A percentile compares a stretch with the other conserved stretches of the same genome.
These are phyloP conservation scores for Solanum virginianum DNA, from an alignment of 257 asterid species.

Conservation along the genomic window DNA sequence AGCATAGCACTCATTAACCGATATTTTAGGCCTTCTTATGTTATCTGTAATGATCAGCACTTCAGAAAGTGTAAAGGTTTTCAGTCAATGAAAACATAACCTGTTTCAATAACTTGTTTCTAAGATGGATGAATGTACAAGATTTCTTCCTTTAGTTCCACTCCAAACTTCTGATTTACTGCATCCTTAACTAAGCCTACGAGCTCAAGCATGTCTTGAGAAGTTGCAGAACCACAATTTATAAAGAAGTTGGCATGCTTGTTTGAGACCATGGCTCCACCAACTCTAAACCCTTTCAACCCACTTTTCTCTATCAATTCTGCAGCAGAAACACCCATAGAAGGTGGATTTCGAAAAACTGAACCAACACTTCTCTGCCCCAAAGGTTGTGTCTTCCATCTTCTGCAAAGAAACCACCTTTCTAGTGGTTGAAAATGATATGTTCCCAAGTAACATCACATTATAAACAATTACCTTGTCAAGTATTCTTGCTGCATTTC, in stretches of 20 bases:
- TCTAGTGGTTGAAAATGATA: neutral
- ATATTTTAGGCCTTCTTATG: neutral
- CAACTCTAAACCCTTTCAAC: slow-evolving; percentile 24
- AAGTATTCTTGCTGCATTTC: slow-evolving; percentile 21
- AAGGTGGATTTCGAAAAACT: slow-evolving; percentile 25
- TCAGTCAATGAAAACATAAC: neutral
- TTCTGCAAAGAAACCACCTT: slow-evolving; percentile 12
- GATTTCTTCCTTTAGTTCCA: slow-evolving; percentile 32
- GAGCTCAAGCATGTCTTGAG: slow-evolving; percentile 24
- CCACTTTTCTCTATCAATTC: slow-evolving; percentile 25
- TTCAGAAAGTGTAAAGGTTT: neutral
- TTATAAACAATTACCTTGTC: slow-evolving; percentile 14
- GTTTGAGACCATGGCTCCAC: slow-evolving; percentile 35
- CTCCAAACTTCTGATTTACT: slow-evolving; percentile 19
- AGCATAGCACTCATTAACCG: slow-evolving; percentile 10
- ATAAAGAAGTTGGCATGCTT: slow-evolving; percentile 43
- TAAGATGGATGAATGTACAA: slow-evolving; percentile 11
- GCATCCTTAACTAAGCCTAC: slow-evolving; percentile 17
- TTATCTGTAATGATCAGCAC: neutral
- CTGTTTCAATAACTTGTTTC: neutral
- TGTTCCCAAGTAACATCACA: neutral
- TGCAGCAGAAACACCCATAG: slow-evolving; percentile 18
- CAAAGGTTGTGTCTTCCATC: slow-evolving; percentile 31
- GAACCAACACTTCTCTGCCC: slow-evolving; percentile 30
- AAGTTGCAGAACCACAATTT: slow-evolving; percentile 28